phyloP scores from a whole-genome alignment of 768 basidiomycete genomes.

The Leucogyrophana mollusca region DNA sequence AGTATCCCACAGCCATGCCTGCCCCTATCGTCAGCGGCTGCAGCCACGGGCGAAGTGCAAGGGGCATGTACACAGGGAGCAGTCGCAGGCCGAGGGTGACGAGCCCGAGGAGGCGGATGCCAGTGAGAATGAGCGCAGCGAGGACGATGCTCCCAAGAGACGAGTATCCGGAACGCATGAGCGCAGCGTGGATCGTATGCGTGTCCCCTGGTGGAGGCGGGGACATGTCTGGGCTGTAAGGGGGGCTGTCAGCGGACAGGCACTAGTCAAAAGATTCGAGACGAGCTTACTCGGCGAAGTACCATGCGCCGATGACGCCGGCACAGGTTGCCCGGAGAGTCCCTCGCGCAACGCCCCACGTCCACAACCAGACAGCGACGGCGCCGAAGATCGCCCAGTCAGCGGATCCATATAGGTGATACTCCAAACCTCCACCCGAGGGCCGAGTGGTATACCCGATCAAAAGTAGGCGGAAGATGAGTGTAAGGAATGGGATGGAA shows the following conservation, averaged over 20 bases:
- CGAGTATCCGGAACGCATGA: slow-evolving; percentile 76
- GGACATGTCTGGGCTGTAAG: slow-evolving; percentile 22
- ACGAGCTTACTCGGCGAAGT: slow-evolving; percentile 62
- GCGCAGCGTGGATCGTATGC: slow-evolving; percentile 72
- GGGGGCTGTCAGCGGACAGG: too few species aligned
- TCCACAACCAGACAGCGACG: slow-evolving; percentile 64
- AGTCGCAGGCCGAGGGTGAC: slow-evolving; percentile 50
- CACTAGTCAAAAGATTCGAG: slow-evolving; percentile 3
- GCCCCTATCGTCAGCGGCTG: slow-evolving; percentile 37
- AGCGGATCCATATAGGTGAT: slow-evolving; percentile 61
- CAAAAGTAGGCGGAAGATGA: slow-evolving; percentile 75
- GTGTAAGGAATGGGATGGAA: slow-evolving; percentile 77
- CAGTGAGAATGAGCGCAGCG: slow-evolving; percentile 73
- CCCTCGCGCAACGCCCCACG: slow-evolving; percentile 77
- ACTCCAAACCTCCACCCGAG: slow-evolving; percentile 43
- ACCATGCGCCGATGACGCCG: slow-evolving; percentile 90
- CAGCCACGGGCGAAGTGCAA: slow-evolving; percentile 39
- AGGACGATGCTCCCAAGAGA: slow-evolving; percentile 80
- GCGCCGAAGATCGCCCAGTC: slow-evolving; percentile 70
- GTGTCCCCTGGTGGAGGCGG: slow-evolving; percentile 53
- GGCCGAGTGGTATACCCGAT: slow-evolving; percentile 57
- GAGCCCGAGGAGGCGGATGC: slow-evolving; percentile 58
- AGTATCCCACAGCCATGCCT: slow-evolving; percentile 39
- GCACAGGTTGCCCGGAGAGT: slow-evolving; percentile 73
- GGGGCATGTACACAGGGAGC: slow-evolving; percentile 52